Evolutionary conservation across 1,284 basidiomycete species (phyloP).

Genomic region (Pisolithus thermaeus): DNA sequence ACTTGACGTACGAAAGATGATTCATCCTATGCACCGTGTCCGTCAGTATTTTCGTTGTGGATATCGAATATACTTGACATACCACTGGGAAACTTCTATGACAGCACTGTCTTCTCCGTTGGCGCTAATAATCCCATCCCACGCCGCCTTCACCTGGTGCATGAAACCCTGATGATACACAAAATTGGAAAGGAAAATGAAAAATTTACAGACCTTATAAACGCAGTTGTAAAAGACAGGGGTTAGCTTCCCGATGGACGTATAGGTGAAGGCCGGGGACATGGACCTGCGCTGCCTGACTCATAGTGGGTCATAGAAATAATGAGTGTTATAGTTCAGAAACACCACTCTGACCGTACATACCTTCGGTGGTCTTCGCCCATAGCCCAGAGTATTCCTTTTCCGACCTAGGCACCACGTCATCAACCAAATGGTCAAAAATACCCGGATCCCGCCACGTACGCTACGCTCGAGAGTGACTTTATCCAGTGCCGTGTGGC

Average conservation of each 20-base stretch:
- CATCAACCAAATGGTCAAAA: not conserved
- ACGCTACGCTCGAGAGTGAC: not conserved
- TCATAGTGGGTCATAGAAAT: not conserved
- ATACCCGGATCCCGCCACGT: not conserved
- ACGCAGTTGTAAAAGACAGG: not conserved
- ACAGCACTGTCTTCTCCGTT: not conserved
- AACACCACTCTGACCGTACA: constrained; percentile 3
- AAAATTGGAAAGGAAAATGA: too few relatives aligned
- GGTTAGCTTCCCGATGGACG: constrained; percentile 32
- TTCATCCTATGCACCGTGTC: not conserved
- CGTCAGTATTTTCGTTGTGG: too few relatives aligned
- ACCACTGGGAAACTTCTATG: not conserved
- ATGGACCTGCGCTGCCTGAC: constrained; percentile 36
- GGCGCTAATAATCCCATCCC: not conserved
- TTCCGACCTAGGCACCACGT: not conserved
- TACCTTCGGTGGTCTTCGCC: not conserved
- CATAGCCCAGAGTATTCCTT: not conserved
- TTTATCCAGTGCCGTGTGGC: constrained; percentile 33
- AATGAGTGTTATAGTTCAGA: not conserved
- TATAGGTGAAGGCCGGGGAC: constrained; percentile 39
- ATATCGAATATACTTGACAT: not conserved
- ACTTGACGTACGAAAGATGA: not conserved
- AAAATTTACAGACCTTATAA: not conserved
- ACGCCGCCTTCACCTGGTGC: not conserved
- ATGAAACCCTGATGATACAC: not conserved